Base-by-base conservation (phyloP, 805 yeast genomes). In the Teunomyces panamensis region DNA sequence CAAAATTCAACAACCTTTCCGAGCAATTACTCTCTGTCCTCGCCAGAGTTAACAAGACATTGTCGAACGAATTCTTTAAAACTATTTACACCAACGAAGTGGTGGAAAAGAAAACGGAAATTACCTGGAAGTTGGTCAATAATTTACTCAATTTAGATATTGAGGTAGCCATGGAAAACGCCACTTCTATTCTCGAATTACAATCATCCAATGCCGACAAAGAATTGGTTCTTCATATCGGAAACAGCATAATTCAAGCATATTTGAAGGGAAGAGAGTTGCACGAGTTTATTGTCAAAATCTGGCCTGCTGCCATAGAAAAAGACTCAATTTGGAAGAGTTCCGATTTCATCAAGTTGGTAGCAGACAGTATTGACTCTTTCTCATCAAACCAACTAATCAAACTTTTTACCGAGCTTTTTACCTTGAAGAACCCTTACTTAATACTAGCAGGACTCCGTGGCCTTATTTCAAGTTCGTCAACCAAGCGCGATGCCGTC, bases 231-330 rank as follows among this genome's bases (percentile, higher is more conserved):
- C 46, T 44, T 7, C 46, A 43, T 1, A 53, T 70, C 1, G 64
- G 64, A 4, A 50, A 46, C n/a, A 65, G 67, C 39, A 45, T 80
- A n/a, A 61, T 78, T 1, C 64, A 68, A 11, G 77, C 84, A 17
- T 79, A 74, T 58, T 66, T 73, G 9, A 77, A 71, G 54, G 83
- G 83, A 3, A 79, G 91, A 70, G 89, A 84, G 46, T 65, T 80
- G 26, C 63, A 63, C 3, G 58, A 65, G 3, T 85, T 85, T 52
- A 67, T 80, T 43, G 60, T 67, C 6, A 52, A 52, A 1, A 62
- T 73, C 9, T 83, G 85, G 82, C 62, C 66, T 11, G 42, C 45
- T 14, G 68, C 59, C 6, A 53, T 67, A 10, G 33, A 51, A 9
- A 48, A 43, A 2, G 49, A 58, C 28, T 7, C 16, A 9, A 36